Percentiles rank a stretch among this genome's conserved stretches.
Evolutionary conservation across 306 rosid species (phyloP).

Genomic region (Prunus armeniaca): DNA sequence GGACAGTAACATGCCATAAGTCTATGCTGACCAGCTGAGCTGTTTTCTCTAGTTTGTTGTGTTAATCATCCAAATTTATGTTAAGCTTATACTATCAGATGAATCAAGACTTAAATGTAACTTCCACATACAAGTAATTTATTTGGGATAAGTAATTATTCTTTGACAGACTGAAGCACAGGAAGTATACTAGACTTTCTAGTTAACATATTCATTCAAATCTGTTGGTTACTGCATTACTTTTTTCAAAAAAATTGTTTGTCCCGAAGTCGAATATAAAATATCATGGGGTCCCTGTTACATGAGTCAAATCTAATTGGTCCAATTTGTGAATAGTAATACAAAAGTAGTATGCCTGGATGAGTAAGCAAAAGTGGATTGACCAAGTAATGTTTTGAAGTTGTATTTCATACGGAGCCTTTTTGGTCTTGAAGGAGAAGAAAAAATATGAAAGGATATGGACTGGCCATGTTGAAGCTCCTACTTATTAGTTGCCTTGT

Average conservation of each 20-base stretch:
- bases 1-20: not conserved
- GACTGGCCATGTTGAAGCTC: too few species aligned
- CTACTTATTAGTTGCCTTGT: too few species aligned
- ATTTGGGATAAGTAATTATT: not conserved
- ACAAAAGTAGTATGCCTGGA: too few species aligned
- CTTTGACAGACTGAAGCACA: too few species aligned
- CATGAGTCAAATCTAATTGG: constrained; percentile 20
- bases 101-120: not conserved
- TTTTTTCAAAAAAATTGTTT: not conserved
- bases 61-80: too few species aligned
- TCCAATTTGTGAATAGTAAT: too few species aligned
- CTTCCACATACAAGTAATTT: not conserved
- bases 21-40: not conserved
- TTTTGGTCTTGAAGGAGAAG: too few species aligned
- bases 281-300: not conserved
- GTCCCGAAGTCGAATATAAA: not conserved
- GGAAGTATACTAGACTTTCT: not conserved
- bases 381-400: too few species aligned
- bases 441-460: too few species aligned
- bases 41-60: not conserved
- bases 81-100: too few species aligned
- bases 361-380: too few species aligned
- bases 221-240: not conserved
- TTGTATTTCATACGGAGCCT: too few species aligned
- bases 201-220: not conserved